Evolutionary conservation across 805 yeast genomes (phyloP), one percentile per base, ranked within the genome.

Genomic region (Komagataella populi): DNA sequence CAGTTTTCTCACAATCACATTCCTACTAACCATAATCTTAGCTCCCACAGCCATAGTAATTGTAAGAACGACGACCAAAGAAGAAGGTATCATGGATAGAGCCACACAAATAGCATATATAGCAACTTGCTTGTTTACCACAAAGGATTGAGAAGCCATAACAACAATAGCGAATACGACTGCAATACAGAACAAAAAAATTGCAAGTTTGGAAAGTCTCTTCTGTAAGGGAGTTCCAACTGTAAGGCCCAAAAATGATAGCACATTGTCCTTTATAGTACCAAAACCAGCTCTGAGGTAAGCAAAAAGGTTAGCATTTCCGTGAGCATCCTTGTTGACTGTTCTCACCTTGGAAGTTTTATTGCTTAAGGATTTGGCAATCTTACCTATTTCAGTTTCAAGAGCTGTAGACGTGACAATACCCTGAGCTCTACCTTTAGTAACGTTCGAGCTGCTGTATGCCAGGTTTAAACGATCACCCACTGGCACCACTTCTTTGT

Each of bases 71-170:
- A 84, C 93, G 55, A 84, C 83, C 58, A 84, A 71, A 0, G 90
- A 81, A 2, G 89, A 84, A 2, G 93, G 93, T 56, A 84, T 84
- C 88, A 85, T 85, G 4, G 90, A 80, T 48, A 84, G 69, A 0
- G 85, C 86, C 48, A 85, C 90, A 68, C 95, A 87, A 60, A 88
- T 83, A 23, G 96, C 96, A 62, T 87, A 87, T 49, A 87, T 81
- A 12, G 95, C 95, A 44, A 87, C 93, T 57, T 87, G 88, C 52
- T 73, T 77, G 56, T 78, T 81, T n/a, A 87, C 95, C 10, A 69
- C 60, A 65, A 87, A 81, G 54, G 76, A 76, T 66, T 87, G 95
- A 7, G 93, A 79, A 2, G 82, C 95, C 95, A 87, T 84, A 3
- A 86, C 95, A 17, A 88, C 79, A 52, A 88, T 81, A 1, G 96